Evolutionary conservation across 2,329 filamentous ascomycete species (phyloP), one percentile per base, ranked within the genome.

Genomic region (Colletotrichum lindemuthianum): DNA sequence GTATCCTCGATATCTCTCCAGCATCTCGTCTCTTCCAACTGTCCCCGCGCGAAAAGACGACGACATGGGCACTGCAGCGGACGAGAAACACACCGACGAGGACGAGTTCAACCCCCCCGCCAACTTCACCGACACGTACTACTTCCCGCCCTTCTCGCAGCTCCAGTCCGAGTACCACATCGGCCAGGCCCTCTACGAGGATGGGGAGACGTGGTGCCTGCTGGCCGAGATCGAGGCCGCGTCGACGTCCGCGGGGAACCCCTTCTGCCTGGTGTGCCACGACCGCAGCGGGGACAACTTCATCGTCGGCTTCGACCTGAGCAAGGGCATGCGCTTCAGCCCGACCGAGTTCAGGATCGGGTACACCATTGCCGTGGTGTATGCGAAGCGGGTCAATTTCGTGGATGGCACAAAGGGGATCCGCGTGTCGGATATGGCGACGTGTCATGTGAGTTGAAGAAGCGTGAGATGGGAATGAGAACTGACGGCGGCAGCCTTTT

Each of bases 391-490:
- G 11, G 24, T 45, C 32, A 55, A 36, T 0, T 55, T 55, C 33
- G 40, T 45, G 9, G 52, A 55, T 36, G 41, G 41, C 9, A 55
- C 52, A 0, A 55, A 55, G 0, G 52, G 52, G 12, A 44, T 55
- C 40, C 52, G 52, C 7, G 41, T 55, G 3, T 32, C 52, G 40
- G 52, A 55, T n/a, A n/a, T 55, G 0, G 33, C 32, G 41, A 55
- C 40, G 3, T 55, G 52, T 10, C 52, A 55, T 55, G 52, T 55
- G 41, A 55, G 52, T 55, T 4, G 34, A 24, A 24, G 24, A 24
- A 24, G 24, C 24, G 24, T 24, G 24, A 24, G 24, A 24, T 24
- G 24, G 24, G 24, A 24, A 24, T 4, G 24, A 4, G 24, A 4
- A 5, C 24, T 24, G 24, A 24, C 24, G 24, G 24, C 1, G 1